Conservation (phyloP, 176 grass and related monocot genomes). For the Hyparrhenia diplandra region DNA sequence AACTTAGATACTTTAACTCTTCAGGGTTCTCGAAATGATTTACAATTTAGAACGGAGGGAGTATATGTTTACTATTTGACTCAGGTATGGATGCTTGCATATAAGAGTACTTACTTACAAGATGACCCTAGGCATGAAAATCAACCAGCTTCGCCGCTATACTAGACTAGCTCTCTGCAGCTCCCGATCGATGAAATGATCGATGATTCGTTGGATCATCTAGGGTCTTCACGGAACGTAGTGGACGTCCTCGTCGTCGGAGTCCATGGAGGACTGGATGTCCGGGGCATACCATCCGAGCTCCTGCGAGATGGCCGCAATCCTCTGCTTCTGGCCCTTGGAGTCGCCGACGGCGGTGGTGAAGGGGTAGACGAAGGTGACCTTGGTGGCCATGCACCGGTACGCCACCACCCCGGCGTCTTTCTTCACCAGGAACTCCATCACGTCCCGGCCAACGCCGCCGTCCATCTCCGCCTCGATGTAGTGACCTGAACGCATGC, state of each 20-base stretch:
- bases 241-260: not conserved
- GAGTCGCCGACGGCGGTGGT: constrained; percentile 84
- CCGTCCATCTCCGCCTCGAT: constrained; percentile 75
- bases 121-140: too few species aligned
- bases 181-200: not conserved
- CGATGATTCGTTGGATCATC: not conserved
- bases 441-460: constrained; percentile 62
- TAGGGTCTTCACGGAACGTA: not conserved
- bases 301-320: constrained; percentile 56
- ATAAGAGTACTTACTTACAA: too few species aligned
- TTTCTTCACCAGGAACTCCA: constrained; percentile 78
- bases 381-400: constrained; percentile 55
- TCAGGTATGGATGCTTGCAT: too few species aligned
- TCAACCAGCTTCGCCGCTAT: too few species aligned
- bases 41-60: too few species aligned
- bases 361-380: constrained; percentile 90
- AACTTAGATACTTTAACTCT: too few species aligned
- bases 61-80: too few species aligned
- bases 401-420: constrained; percentile 57
- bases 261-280: constrained; percentile 54
- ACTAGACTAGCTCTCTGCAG: not conserved
- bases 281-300: constrained; percentile 79
- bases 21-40: too few species aligned
- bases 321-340: constrained; percentile 67
- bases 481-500: constrained; percentile 50